A percentile compares a stretch with the other conserved stretches of the same genome.
Evolutionary conservation across 129 eudicot species (phyloP).

Genomic region (Silybum marianum): DNA sequence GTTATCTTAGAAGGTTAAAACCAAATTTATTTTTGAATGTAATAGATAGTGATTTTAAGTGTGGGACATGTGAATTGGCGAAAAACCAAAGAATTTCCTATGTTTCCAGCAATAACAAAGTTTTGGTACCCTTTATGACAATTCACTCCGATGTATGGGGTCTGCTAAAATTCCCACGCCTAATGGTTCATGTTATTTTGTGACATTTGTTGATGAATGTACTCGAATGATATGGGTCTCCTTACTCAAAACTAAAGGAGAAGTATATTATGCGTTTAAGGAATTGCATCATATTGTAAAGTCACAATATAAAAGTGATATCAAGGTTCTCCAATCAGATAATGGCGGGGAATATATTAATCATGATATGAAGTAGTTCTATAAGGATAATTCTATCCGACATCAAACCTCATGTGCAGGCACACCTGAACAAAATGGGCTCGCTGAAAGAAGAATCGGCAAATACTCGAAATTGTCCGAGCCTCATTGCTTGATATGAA

Average conservation of each 20-base stretch:
- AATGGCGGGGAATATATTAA: not conserved
- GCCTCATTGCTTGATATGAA: not conserved
- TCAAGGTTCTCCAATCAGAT: not conserved
- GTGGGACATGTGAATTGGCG: not conserved
- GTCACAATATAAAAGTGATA: not conserved
- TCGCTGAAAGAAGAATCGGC: not conserved
- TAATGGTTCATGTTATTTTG: not conserved
- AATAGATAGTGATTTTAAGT: not conserved
- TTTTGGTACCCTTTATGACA: not conserved
- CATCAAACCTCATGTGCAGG: not conserved
- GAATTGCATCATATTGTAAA: not conserved
- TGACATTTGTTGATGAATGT: slow-evolving; percentile 11
- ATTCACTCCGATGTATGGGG: slow-evolving; percentile 17
- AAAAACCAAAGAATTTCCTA: not conserved
- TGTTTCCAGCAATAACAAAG: not conserved
- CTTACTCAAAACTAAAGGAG: not conserved
- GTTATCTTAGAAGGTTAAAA: not conserved
- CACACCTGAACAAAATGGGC: not conserved
- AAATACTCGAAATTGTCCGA: not conserved
- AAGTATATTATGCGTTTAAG: not conserved
- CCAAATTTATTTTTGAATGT: too few relatives aligned
- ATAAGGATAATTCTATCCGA: not conserved
- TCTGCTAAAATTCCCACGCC: not conserved
- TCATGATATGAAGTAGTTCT: not conserved
- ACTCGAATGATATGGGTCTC: not conserved